phyloP scores from a whole-genome alignment of 176 grass and related monocot genomes.

The Oryza glumipatula region DNA sequence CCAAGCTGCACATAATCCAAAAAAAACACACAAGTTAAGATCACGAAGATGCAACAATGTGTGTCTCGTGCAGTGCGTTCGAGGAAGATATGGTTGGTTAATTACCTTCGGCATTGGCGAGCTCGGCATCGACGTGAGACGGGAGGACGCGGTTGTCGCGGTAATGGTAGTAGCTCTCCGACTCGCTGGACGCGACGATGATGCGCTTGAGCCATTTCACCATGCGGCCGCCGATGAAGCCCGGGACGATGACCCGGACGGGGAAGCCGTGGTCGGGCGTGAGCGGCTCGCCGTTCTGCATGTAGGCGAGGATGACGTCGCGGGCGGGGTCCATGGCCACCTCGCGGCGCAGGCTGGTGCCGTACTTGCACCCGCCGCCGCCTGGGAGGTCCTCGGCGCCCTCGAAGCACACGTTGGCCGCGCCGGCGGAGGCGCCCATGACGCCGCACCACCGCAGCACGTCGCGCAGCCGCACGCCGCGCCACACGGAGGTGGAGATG shows the following conservation, averaged over 20 bases:
- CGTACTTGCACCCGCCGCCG: slow-evolving; percentile 61
- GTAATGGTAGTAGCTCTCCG: slow-evolving; percentile 92
- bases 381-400: slow-evolving; percentile 78
- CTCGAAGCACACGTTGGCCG: slow-evolving; percentile 72
- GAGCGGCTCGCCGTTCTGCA: slow-evolving; percentile 86
- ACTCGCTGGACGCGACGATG: slow-evolving; percentile 60
- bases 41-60: background rate
- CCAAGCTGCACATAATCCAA: slow-evolving; percentile 58
- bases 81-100: background rate
- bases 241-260: slow-evolving; percentile 70
- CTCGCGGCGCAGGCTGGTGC: slow-evolving; percentile 65
- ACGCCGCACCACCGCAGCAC: slow-evolving; percentile 69
- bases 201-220: slow-evolving; percentile 88
- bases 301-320: slow-evolving; percentile 83
- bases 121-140: slow-evolving; percentile 79
- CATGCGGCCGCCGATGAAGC: slow-evolving; percentile 84
- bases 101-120: slow-evolving; percentile 82
- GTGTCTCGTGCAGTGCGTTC: background rate
- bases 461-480: slow-evolving; percentile 65
- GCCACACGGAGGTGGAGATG: slow-evolving; percentile 84
- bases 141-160: slow-evolving; percentile 83
- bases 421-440: slow-evolving; percentile 41
- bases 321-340: slow-evolving; percentile 68
- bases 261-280: slow-evolving; percentile 85
- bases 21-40: background rate